Percentiles rank a stretch among this genome's conserved stretches.
Conservation (phyloP, 2,329 filamentous ascomycete species). For the Aspergillus uvarum region DNA sequence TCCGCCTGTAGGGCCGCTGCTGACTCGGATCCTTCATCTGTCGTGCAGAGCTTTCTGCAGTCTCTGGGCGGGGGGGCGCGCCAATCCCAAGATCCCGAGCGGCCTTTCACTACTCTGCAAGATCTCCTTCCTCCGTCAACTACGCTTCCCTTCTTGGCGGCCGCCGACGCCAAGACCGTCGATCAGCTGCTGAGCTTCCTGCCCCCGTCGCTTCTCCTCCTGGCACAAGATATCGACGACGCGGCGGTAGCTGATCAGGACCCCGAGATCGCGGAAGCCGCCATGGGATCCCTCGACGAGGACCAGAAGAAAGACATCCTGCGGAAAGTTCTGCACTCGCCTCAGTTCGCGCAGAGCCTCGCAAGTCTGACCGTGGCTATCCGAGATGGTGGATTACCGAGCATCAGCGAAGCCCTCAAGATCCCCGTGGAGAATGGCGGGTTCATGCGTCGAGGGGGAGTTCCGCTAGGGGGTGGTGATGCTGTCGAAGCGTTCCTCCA, state of each 20-base stretch:
- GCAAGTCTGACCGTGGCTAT: conserved; percentile 83
- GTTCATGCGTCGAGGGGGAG: conserved; percentile 70
- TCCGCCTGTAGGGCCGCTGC: conserved; percentile 56
- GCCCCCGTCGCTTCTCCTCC: conserved; percentile 73
- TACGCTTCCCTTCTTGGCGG: conserved; percentile 75
- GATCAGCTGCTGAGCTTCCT: conserved; percentile 75
- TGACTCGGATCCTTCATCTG: conserved; percentile 68
- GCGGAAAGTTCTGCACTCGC: conserved; percentile 78
- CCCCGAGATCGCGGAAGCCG: conserved; percentile 67
- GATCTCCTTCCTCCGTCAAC: conserved; percentile 78
- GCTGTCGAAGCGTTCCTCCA: conserved; percentile 90
- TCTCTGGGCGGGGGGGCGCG: conserved; percentile 66
- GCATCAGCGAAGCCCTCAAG: conserved; percentile 79
- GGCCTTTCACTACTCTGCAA: conserved; percentile 76
- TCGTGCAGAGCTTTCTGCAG: conserved; percentile 84
- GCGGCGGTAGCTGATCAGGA: conserved; percentile 65
- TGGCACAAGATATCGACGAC: conserved; percentile 67
- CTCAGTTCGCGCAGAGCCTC: conserved; percentile 86
- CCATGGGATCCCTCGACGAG: conserved; percentile 69
- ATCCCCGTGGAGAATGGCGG: conserved; percentile 83
- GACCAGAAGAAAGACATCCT: conserved; percentile 79
- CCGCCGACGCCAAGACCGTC: conserved; percentile 62
- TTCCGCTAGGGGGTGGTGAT: conserved; percentile 83
- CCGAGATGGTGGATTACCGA: conserved; percentile 85
- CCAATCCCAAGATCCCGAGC: conserved; percentile 53